A percentile compares a stretch with the other conserved stretches of the same genome.
These are phyloP conservation scores for Neonectria sp. DNA, from an alignment of 2,329 filamentous ascomycete species.

Conservation along the genomic window DNA sequence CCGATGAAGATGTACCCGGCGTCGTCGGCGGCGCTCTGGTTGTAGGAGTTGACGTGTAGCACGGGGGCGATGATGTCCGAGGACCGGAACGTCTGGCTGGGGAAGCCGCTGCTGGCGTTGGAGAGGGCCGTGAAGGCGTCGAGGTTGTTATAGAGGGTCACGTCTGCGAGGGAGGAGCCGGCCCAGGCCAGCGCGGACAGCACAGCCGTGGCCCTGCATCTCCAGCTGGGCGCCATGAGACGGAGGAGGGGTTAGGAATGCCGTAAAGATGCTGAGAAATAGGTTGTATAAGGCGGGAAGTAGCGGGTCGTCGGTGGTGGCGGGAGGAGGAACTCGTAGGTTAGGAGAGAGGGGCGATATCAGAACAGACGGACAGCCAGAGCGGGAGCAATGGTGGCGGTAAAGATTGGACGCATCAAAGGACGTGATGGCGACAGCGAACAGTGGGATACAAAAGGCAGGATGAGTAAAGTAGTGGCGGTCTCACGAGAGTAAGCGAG, in stretches of 20 bases:
- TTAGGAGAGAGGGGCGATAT: not conserved
- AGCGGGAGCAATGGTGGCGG: slow-evolving; percentile 7
- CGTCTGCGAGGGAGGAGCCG: slow-evolving; percentile 44
- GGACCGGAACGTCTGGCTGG: slow-evolving; percentile 53
- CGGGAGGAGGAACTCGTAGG: slow-evolving; percentile 1
- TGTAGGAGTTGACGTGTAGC: slow-evolving; percentile 53
- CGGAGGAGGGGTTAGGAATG: not conserved
- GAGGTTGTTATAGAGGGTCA: slow-evolving; percentile 43
- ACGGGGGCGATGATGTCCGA: slow-evolving; percentile 52
- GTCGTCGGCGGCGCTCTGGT: slow-evolving; percentile 45
- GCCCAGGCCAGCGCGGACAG: slow-evolving; percentile 18
- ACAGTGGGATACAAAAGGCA: not conserved
- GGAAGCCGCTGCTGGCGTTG: slow-evolving; percentile 46
- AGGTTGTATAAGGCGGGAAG: slow-evolving; percentile 7
- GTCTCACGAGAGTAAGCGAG: not conserved
- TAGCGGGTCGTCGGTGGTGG: not conserved
- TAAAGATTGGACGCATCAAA: slow-evolving; percentile 26
- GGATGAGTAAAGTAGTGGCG: not conserved
- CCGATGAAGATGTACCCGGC: slow-evolving; percentile 54
- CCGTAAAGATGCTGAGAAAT: not conserved
- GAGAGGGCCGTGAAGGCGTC: slow-evolving; percentile 47
- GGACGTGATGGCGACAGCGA: slow-evolving; percentile 1
- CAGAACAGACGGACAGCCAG: not conserved
- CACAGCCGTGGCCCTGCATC: slow-evolving; percentile 19
- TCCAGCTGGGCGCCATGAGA: slow-evolving; percentile 29